Evolutionary conservation across 2,329 filamentous ascomycete species (phyloP), one percentile per base, ranked within the genome.

Genomic region (Aplosporella prunicola): DNA sequence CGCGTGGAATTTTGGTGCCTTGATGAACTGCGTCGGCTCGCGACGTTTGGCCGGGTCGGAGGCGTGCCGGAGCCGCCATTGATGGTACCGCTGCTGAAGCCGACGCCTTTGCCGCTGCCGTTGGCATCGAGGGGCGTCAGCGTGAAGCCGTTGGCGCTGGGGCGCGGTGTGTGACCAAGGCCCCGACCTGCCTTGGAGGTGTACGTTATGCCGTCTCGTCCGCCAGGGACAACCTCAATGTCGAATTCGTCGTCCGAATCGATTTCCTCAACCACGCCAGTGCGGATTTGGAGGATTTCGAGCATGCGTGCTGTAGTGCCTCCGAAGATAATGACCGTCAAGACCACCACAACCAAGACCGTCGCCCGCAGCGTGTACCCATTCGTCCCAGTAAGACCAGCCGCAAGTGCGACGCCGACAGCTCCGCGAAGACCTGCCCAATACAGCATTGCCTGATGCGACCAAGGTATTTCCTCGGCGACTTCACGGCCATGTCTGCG

Each of bases 391-490:
- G 76, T 80, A 31, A 98, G 72, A 17, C 93, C 82, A 15, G 89
- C 89, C 20, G 91, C 91, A 31, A 98, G 70, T 2, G 91, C 91
- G 23, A 98, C 91, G 40, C 91, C 91, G 49, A 98, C 91, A 31
- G 91, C 91, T 51, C 91, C 91, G 45, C 91, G 84, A 20, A 98
- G 71, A 17, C 91, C 91, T 11, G 91, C 91, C 91, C 91, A 98
- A 65, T 93, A 98, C n/a, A 98, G 76, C 91, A 98, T 96, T n/a
- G 83, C 87, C 61, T 96, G 91, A 61, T 96, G 94, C 49, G 85
- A 86, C 55, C 87, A 93, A 0, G 91, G 91, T 23, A 98, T 67
- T 59, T 96, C 91, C 47, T 96, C 89, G 11, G 77, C 76, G 5
- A 80, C 76, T 40, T 93, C 82, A 40, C 69, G 72, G 16, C 87